A percentile compares a stretch with the other conserved stretches of the same genome.
These are phyloP conservation scores for Hypoxylon sp. DNA, from an alignment of 2,329 filamentous ascomycete species.

Conservation along the genomic window DNA sequence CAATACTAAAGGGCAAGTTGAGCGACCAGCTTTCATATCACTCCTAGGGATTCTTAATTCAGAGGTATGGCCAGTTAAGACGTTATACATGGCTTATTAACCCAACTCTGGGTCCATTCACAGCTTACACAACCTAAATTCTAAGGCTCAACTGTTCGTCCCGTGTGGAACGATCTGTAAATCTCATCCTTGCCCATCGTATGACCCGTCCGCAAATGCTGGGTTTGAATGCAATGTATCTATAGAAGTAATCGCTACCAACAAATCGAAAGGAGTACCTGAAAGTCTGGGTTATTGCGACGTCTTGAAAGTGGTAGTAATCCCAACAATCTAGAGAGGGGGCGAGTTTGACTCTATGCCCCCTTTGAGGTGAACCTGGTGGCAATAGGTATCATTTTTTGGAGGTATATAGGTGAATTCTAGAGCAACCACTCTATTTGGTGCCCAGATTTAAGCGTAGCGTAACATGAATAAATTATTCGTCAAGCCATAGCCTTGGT, in stretches of 20 bases:
- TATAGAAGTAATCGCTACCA: not conserved
- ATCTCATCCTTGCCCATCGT: slow-evolving; percentile 24
- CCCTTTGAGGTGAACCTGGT: too few species aligned
- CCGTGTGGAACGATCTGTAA: slow-evolving; percentile 11
- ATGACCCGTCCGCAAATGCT: slow-evolving; percentile 19
- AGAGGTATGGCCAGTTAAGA: not conserved
- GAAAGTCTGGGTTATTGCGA: too few species aligned
- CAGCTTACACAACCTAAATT: not conserved
- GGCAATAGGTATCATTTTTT: too few species aligned
- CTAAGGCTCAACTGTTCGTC: slow-evolving; percentile 5
- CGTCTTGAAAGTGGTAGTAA: not conserved
- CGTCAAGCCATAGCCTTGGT: not conserved
- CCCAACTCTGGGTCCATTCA: not conserved
- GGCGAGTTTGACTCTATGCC: too few species aligned
- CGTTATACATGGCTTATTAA: not conserved
- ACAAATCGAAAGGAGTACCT: not conserved
- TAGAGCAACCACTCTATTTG: too few species aligned
- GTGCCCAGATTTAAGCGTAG: too few species aligned
- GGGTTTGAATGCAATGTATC: not conserved
- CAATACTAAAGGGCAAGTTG: not conserved
- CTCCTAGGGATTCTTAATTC: not conserved
- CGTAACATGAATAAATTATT: too few species aligned
- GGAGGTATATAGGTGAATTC: too few species aligned
- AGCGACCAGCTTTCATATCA: not conserved
- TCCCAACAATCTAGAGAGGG: too few species aligned